Conservation (phyloP, 441 rosid species). For the Eruca vesicaria region DNA sequence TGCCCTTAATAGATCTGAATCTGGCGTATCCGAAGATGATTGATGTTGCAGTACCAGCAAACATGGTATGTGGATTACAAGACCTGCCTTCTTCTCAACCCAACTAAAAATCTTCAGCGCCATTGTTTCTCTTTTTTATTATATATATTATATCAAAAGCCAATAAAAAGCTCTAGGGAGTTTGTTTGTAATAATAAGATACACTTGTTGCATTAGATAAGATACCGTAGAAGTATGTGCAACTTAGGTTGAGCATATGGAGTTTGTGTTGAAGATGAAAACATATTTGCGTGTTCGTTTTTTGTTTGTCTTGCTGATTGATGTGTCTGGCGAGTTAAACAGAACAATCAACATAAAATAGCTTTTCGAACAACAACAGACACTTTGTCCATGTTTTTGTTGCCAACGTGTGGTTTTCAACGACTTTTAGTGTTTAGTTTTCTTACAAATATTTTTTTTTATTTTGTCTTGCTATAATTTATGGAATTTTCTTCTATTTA, state of each 20-base stretch:
- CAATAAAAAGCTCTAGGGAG: conserved; percentile 7
- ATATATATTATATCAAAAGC: background rate
- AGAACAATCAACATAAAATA: background rate
- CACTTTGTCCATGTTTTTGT: background rate
- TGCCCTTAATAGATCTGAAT: conserved; percentile 55
- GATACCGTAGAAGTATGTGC: background rate
- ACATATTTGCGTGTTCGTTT: conserved; percentile 20
- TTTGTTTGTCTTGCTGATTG: conserved; percentile 17
- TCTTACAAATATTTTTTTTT: too few species aligned
- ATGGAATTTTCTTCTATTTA: too few species aligned
- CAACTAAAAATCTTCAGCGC: background rate
- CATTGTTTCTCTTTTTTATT: background rate
- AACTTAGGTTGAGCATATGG: conserved; percentile 1
- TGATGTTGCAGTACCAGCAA: conserved; percentile 81
- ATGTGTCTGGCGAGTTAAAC: background rate
- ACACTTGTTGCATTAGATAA: background rate
- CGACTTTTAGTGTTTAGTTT: too few species aligned
- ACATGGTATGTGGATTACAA: conserved; percentile 54
- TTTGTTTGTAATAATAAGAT: conserved; percentile 5
- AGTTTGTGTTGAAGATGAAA: background rate
- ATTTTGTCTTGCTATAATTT: too few species aligned
- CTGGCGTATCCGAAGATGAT: conserved; percentile 91
- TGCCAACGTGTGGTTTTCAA: background rate
- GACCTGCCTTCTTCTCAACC: background rate
- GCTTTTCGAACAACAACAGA: background rate